Conservation (phyloP, 192 early-diverging fungal genomes). For the Podila clonocystis region DNA sequence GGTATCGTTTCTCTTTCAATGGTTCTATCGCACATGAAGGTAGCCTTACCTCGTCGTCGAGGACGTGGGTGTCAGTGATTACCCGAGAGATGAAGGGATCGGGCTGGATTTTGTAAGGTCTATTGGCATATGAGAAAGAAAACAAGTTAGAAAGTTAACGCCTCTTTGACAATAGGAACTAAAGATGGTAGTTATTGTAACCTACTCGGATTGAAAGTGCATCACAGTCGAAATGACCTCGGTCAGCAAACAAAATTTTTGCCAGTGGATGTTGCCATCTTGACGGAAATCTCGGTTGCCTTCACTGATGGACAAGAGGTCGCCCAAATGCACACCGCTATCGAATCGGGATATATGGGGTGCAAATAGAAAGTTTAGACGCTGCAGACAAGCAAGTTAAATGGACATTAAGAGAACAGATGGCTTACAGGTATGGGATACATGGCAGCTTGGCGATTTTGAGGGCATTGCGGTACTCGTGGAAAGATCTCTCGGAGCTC, state of each 20-base stretch:
- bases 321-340: conserved; percentile 71
- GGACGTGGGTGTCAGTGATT: conserved; percentile 46
- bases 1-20: no score
- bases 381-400: no score
- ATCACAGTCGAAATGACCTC: conserved; percentile 69
- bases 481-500: conserved; percentile 73
- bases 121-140: not conserved
- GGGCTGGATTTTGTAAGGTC: conserved; percentile 39
- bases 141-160: not conserved
- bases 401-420: not conserved
- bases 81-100: conserved; percentile 46
- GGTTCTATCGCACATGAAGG: no score
- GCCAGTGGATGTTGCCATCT: conserved; percentile 76
- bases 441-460: conserved; percentile 65
- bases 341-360: not conserved
- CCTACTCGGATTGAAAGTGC: conserved; percentile 58
- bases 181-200: not conserved
- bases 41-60: conserved; percentile 36
- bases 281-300: conserved; percentile 69
- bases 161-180: not conserved
- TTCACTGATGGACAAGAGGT: conserved; percentile 79
- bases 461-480: conserved; percentile 72
- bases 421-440: conserved; percentile 74
- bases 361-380: no score
- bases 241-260: conserved; percentile 77